Base-by-base conservation (phyloP, 2,329 filamentous ascomycete genomes). In the Xylariomycetidae sp. region DNA sequence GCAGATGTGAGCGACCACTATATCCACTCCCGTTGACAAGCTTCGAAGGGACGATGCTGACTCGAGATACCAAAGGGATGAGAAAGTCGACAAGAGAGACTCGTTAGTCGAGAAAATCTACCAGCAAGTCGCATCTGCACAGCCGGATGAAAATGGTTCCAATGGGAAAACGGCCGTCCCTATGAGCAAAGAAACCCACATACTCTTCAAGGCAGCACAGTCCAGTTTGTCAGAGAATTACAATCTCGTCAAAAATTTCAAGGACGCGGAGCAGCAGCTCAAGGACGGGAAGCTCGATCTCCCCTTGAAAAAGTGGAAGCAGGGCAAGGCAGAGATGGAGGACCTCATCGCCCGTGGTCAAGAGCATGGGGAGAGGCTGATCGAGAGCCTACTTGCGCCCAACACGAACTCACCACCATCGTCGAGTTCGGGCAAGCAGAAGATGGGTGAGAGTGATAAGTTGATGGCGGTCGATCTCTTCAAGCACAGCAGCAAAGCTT, bases 321-420 rank as follows among this genome's bases (percentile, higher is more conserved):
- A 57, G 30, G 61, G 64, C 34, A 52, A 53, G 23, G 36, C 51
- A 19, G 49, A 56, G 8, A 48, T 58, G 22, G 51, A 49, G 28
- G 51, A 55, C 11, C 27, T 63, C 20, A 41, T 64, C 12, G 36
- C 37, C 6, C 52, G 44, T 20, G 56, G 59, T n/a, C 50, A 44
- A 16, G 38, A 53, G 36, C 46, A 59, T 19, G 61, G 58, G 22
- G 52, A 58, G 39, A 47, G 48, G 16, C 44, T 57, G 3, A 38
- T 50, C 13, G 53, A 55, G 18, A 37, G 39, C 8, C 35, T 45
- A 19, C 40, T 58, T 9, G 48, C 37, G 5, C 50, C 53, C 4
- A 30, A 38, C 10, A 25, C 36, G 4, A 40, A 45, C 13, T 27
- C 33, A 3, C 30, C 33, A 17, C 33, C 44, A 3, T n/a, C n/a